Percentiles rank a stretch among this genome's conserved stretches.
Conservation (phyloP, 2,329 filamentous ascomycete genomes). For the Aspergillus hortae region DNA sequence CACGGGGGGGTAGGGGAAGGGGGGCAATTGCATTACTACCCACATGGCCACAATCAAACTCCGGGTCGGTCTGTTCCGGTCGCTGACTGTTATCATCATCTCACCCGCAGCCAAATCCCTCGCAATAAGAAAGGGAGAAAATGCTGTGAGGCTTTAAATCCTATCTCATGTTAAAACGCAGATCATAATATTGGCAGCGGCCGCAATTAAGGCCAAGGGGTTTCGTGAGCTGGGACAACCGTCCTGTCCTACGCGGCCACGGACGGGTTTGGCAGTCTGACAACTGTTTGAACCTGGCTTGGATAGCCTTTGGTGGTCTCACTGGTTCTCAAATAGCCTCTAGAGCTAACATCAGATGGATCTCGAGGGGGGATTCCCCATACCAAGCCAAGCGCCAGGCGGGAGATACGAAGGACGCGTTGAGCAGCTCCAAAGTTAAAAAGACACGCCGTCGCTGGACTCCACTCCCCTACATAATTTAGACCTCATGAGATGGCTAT, state of each 20-base stretch:
- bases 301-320: background rate
- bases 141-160: slow-evolving; percentile 1
- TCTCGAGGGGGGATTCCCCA: background rate
- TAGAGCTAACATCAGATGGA: background rate
- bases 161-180: background rate
- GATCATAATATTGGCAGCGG: slow-evolving; percentile 5
- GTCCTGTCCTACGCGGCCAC: background rate
- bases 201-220: background rate
- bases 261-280: background rate
- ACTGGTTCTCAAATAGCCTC: background rate
- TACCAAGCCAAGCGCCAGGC: background rate
- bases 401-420: background rate
- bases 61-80: background rate
- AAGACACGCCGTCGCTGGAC: background rate
- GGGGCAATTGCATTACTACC: background rate
- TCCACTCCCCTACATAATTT: background rate
- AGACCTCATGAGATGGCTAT: background rate
- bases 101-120: background rate
- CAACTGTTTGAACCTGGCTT: background rate
- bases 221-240: background rate
- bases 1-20: background rate
- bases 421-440: background rate
- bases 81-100: background rate
- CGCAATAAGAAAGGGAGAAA: background rate
- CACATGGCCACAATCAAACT: slow-evolving; percentile 1